These are phyloP conservation scores for Yamadazyma spencermartinsiae DNA, from an alignment of 1,139 yeast genomes.

Conservation along the genomic window DNA sequence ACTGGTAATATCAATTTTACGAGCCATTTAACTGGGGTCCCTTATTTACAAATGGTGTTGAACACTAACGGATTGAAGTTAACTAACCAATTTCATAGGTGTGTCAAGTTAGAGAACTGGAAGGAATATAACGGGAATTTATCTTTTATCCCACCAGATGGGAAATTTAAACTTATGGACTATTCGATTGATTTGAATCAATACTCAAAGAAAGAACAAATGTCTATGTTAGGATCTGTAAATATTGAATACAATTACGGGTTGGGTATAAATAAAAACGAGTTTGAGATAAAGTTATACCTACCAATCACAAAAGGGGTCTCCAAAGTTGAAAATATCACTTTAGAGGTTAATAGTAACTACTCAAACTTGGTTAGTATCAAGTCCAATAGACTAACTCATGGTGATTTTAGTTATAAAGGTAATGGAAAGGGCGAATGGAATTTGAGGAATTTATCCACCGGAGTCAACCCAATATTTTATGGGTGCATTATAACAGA, in stretches of 20 bases:
- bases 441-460: conserved; percentile 59
- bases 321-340: conserved; percentile 56
- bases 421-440: conserved; percentile 65
- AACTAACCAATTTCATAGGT: conserved; percentile 53
- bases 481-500: conserved; percentile 49
- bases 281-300: conserved; percentile 71
- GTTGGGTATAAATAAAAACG: conserved; percentile 61
- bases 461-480: conserved; percentile 71
- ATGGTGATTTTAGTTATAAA: conserved; percentile 66
- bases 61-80: conserved; percentile 40
- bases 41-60: conserved; percentile 62
- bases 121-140: conserved; percentile 37
- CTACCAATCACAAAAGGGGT: conserved; percentile 52
- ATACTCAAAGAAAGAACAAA: conserved; percentile 17
- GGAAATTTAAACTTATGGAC: conserved; percentile 60
- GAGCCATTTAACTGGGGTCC: conserved; percentile 73
- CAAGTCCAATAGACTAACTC: conserved; percentile 60
- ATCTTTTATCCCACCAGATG: conserved; percentile 88
- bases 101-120: conserved; percentile 55
- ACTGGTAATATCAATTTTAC: conserved; percentile 65
- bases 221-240: conserved; percentile 51
- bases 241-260: conserved; percentile 61
- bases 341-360: conserved; percentile 41
- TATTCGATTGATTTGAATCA: conserved; percentile 58
- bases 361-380: conserved; percentile 24